Base-by-base conservation (phyloP, 352 stramenopile species). In the Phytophthora pluvialis region DNA sequence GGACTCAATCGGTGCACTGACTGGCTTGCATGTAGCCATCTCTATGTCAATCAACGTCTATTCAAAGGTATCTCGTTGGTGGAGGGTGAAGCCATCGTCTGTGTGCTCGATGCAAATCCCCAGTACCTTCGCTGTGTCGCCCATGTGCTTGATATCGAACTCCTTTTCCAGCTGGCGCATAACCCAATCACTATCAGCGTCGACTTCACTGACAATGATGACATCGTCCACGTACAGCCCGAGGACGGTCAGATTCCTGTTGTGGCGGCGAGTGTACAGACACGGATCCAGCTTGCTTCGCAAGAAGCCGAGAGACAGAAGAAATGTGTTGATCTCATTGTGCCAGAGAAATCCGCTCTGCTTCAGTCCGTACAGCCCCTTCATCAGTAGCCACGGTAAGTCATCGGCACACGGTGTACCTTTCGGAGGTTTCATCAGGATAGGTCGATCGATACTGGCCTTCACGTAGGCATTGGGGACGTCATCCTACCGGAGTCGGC, bases 91-190 rank as follows among this genome's bases (percentile, higher is more conserved):
- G 4, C 56, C 36, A 21, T 50, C 36, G 8, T 36, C 36, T 3
- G 6, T 35, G 18, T 33, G 16, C 35, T 56, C 35, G 28, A 56
- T 63, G 15, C 13, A 33, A 15, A 63, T 63, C 6, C 32, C 45
- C 7, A 64, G 11, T n/a, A 26, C 18, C 56, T 56, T 64, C 0
- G 4, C 26, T 10, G 38, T 38, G 10, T 52, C 35, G 1, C 45
- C 56, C 16, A 64, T 31, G 13, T 57, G 36, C 29, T 57, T 64
- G 28, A 64, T 64, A 38, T 44, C 38, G 13, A 64, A 57, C 13
- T 8, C 16, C 16, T 16, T 18, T 18, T 9, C 9, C 15, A 51
- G 18, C 15, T 49, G 45, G 5, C 15, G 13, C 44, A 56, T 64
- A 11, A 48, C 25, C 36, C 38, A 51, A 8, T 57, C 46, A 12